phyloP scores from a whole-genome alignment of 495 filamentous ascomycete genomes.

The Cetradonia linearis region DNA sequence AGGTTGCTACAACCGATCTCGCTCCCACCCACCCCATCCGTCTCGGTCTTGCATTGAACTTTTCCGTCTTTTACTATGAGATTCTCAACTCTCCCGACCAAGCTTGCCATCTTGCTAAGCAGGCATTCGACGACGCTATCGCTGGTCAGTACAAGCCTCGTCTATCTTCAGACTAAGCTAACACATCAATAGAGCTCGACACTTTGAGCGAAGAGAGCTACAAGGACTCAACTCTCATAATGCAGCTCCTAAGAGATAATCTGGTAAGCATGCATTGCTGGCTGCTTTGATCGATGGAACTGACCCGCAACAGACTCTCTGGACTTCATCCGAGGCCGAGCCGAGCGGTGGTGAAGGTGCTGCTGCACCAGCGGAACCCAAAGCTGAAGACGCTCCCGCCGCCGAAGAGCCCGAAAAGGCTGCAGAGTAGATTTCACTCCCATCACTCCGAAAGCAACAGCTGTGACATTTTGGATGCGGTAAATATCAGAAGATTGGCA shows the following conservation, averaged over 20 bases:
- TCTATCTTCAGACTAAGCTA: constrained; percentile 15
- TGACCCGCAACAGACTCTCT: constrained; percentile 65
- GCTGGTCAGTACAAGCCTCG: constrained; percentile 53
- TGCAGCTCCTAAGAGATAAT: constrained; percentile 98
- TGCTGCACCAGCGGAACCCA: constrained; percentile 50
- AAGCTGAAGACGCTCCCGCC: constrained; percentile 38
- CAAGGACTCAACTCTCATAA: constrained; percentile 99
- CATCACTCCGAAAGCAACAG: constrained; percentile 8
- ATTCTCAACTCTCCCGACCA: constrained; percentile 98
- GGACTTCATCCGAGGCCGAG: constrained; percentile 98
- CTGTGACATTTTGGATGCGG: constrained; percentile 1
- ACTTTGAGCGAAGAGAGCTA: constrained; percentile 99
- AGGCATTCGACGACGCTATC: constrained; percentile 98
- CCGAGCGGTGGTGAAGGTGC: constrained; percentile 43
- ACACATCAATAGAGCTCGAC: constrained; percentile 65
- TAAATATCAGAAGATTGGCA: constrained; percentile 4
- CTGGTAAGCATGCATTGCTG: constrained; percentile 51
- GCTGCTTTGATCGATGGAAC: constrained; percentile 27
- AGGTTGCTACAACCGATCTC: constrained; percentile 95
- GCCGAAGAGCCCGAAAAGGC: constrained; percentile 49
- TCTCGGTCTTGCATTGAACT: constrained; percentile 96
- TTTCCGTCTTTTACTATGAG: constrained; percentile 99
- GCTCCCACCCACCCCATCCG: constrained; percentile 98
- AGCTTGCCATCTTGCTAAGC: constrained; percentile 98
- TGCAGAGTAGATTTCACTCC: constrained; percentile 35